Evolutionary conservation across 306 rosid genomes (phyloP), one percentile per base, ranked within the genome.

Genomic region (Erythrophleum fordii): DNA sequence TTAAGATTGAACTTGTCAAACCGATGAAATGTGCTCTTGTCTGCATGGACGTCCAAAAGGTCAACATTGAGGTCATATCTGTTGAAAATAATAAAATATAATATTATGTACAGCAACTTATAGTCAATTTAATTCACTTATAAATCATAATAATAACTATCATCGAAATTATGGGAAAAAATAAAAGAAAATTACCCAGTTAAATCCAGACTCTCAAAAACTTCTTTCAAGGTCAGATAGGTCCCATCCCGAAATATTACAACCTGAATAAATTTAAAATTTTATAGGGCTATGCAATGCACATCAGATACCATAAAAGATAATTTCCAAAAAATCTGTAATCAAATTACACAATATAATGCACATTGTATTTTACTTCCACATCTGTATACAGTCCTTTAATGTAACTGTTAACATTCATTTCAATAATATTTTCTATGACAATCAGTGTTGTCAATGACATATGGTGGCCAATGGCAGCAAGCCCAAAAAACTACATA

Each of bases 231-330:
- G 72, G 96, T 91, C 84, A 91, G 82, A 83, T 91, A 91, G 51
- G 96, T 91, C 42, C 93, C 96, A 84, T 91, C 96, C 73, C 96
- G 91, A 89, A 91, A 91, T 81, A 91, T 91, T 55, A 91, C 96
- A 83, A 91, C 96, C 96, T 91, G 79, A 67, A 65, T 5, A 72
- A 42, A 83, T 69, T 37, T 71, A 2, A 74, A 12, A 20, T 45
- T 62, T 73, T 64, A 31, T 28, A 62, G 60, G 69, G 44, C 35
- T 42, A 49, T 28, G n/a, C 77, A 70, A 49, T 41, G 41, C 69
- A 61, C 44, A 45, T 59, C 49, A 25, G 14, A 25, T 79, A 7
- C 23, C 46, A n/a, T 11, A 28, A 28, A 14, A 60, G 18, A 60
- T 13, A 60, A 53, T n/a, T n/a, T 10, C 22, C 6, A 62, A n/a